Conservation (phyloP, 345 rosid genomes). For the Boechera retrofracta region DNA sequence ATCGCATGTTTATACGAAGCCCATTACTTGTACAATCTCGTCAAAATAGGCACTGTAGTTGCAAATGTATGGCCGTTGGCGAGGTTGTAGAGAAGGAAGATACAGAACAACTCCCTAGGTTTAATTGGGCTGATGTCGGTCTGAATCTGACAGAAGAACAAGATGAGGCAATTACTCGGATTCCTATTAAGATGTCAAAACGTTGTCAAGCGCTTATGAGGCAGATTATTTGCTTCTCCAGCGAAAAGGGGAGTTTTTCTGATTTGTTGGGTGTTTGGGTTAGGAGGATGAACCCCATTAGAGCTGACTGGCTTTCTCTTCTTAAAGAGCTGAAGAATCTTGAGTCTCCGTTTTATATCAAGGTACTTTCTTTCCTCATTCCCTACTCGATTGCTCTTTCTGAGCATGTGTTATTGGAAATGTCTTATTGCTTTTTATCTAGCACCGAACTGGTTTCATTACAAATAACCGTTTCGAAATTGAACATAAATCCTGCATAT, state of each 20-base stretch:
- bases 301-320: conserved; percentile 82
- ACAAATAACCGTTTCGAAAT: background rate
- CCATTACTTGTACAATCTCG: conserved; percentile 18
- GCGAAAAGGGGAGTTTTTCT: conserved; percentile 47
- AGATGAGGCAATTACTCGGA: conserved; percentile 56
- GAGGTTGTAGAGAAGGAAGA: conserved; percentile 31
- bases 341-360: conserved; percentile 65
- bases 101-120: conserved; percentile 46
- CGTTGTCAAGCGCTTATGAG: conserved; percentile 71
- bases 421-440: background rate
- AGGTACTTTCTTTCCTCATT: conserved; percentile 50
- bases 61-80: conserved; percentile 26
- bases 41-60: conserved; percentile 24
- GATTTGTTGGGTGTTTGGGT: conserved; percentile 74
- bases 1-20: conserved; percentile 19
- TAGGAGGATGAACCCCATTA: conserved; percentile 71
- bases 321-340: conserved; percentile 63
- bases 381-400: background rate
- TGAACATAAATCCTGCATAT: background rate
- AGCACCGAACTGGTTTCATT: background rate
- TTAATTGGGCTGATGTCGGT: conserved; percentile 64
- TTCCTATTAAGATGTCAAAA: conserved; percentile 65
- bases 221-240: conserved; percentile 64
- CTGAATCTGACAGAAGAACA: conserved; percentile 53
- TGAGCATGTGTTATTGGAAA: background rate